Conservation (phyloP, 169 alveolate genomes). For the Cryptosporidium sp. region DNA sequence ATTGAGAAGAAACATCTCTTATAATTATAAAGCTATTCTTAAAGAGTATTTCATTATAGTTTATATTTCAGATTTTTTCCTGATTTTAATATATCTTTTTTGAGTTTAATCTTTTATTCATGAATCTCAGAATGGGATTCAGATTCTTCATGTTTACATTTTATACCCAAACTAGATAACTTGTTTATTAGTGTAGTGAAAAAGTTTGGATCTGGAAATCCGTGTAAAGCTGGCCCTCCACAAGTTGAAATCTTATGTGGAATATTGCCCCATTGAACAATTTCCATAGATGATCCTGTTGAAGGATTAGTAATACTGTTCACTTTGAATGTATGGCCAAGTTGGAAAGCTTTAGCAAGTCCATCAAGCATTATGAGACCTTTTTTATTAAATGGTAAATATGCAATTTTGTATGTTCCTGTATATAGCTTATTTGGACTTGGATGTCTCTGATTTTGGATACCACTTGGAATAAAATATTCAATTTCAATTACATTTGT, state of each 20-base stretch:
- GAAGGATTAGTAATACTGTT: conserved; percentile 19
- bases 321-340: conserved; percentile 70
- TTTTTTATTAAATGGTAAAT: conserved; percentile 54
- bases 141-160: conserved; percentile 21
- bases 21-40: conserved; percentile 46
- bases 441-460: conserved; percentile 69
- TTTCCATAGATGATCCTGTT: conserved; percentile 38
- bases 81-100: not conserved
- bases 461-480: conserved; percentile 73
- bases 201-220: conserved; percentile 66
- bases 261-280: conserved; percentile 57
- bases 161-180: conserved; percentile 48
- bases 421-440: conserved; percentile 51
- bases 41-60: conserved; percentile 4
- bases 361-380: conserved; percentile 53
- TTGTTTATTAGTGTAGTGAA: conserved; percentile 10
- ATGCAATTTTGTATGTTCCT: conserved; percentile 70
- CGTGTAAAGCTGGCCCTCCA: conserved; percentile 75
- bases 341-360: conserved; percentile 54
- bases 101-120: not conserved
- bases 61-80: conserved; percentile 6
- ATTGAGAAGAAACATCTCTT: conserved; percentile 83
- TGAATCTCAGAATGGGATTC: not conserved
- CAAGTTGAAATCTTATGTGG: conserved; percentile 75
- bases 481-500: conserved; percentile 73